phyloP scores from a whole-genome alignment of 148 eudicot species.

The Camellia japonica region DNA sequence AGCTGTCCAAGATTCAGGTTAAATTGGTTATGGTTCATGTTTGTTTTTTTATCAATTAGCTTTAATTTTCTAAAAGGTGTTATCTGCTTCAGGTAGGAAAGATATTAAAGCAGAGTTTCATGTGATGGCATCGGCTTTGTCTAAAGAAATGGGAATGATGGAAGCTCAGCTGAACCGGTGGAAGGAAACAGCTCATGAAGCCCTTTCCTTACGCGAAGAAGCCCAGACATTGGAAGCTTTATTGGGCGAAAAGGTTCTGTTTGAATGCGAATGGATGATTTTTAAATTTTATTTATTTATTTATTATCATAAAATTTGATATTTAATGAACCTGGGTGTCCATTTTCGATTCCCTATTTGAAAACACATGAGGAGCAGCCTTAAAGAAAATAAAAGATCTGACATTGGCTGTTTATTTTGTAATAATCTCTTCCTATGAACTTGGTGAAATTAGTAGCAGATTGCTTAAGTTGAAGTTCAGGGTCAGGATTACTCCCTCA shows the following conservation, averaged over 20 bases:
- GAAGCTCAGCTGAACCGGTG: slow-evolving; percentile 84
- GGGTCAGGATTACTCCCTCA: not conserved
- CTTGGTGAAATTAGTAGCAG: not conserved
- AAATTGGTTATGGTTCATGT: slow-evolving; percentile 5
- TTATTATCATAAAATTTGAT: not conserved
- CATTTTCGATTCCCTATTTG: slow-evolving; percentile 1
- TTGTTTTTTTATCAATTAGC: slow-evolving; percentile 4
- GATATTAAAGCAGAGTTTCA: slow-evolving; percentile 87
- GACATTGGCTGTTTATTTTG: not conserved
- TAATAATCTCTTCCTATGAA: not conserved
- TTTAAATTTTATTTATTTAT: not conserved
- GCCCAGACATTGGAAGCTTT: slow-evolving; percentile 54
- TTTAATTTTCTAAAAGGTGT: slow-evolving; percentile 14
- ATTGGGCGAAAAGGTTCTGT: slow-evolving; percentile 61
- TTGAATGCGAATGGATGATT: not conserved
- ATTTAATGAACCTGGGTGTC: not conserved
- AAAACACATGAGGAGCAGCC: not conserved
- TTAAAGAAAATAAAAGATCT: not conserved
- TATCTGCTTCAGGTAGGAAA: slow-evolving; percentile 55
- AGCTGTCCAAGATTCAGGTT: slow-evolving; percentile 91
- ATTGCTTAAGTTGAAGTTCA: not conserved
- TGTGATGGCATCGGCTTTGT: slow-evolving; percentile 81
- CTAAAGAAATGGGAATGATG: slow-evolving; percentile 90
- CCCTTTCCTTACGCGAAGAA: slow-evolving; percentile 65
- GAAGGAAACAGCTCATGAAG: slow-evolving; percentile 80